Evolutionary conservation across 352 stramenopile genomes (phyloP).

Genomic region (Phytophthora cryptogea): DNA sequence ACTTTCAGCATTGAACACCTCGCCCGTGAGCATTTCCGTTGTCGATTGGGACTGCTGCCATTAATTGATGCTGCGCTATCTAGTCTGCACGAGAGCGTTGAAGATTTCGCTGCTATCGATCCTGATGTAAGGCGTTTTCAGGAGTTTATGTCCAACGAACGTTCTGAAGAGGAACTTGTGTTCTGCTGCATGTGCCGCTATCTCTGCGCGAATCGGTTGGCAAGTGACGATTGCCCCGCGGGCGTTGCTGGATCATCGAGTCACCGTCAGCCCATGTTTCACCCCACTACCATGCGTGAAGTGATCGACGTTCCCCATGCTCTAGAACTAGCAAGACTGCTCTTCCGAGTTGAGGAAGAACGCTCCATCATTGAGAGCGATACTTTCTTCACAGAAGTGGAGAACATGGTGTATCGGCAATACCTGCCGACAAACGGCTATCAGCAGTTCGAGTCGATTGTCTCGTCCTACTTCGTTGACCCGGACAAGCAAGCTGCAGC

Average conservation of each 20-base stretch:
- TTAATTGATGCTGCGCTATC: constrained; percentile 55
- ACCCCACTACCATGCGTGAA: constrained; percentile 58
- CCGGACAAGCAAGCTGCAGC: constrained; percentile 16
- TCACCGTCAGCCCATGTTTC: constrained; percentile 52
- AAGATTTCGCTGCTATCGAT: constrained; percentile 47
- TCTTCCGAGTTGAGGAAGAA: constrained; percentile 66
- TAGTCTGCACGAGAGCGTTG: constrained; percentile 36
- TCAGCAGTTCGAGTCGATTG: constrained; percentile 57
- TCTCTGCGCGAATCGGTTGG: constrained; percentile 28
- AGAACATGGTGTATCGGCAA: constrained; percentile 58
- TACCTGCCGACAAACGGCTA: constrained; percentile 57
- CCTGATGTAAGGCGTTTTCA: constrained; percentile 65
- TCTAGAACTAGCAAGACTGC: constrained; percentile 40
- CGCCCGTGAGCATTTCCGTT: constrained; percentile 67
- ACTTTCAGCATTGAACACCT: constrained; percentile 45
- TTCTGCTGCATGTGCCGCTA: constrained; percentile 67
- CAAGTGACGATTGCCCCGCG: constrained; percentile 17
- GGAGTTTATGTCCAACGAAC: constrained; percentile 51
- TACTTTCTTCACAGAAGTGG: constrained; percentile 44
- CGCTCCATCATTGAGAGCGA: constrained; percentile 41
- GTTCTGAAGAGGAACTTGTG: constrained; percentile 56
- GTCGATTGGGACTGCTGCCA: constrained; percentile 53
- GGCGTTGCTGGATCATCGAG: constrained; percentile 12
- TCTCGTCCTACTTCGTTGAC: constrained; percentile 46
- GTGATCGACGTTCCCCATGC: constrained; percentile 51